phyloP scores from a whole-genome alignment of 106 monocot species.

The Dioscorea dumetorum region DNA sequence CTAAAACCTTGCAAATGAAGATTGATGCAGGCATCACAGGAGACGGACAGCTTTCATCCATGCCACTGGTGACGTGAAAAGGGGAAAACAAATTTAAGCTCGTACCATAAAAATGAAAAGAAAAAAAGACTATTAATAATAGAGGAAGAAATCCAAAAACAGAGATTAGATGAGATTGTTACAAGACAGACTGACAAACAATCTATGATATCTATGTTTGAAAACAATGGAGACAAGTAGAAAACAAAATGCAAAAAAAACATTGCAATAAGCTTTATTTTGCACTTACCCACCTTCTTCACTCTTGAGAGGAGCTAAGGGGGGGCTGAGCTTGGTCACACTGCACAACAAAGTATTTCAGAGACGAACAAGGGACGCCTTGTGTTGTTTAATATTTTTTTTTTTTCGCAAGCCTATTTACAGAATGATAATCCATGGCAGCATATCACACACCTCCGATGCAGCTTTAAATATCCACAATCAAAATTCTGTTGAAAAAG shows the following conservation, averaged over 20 bases:
- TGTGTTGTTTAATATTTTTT: too few species aligned
- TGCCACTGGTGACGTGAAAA: constrained; percentile 2
- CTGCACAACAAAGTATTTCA: constrained; percentile 1
- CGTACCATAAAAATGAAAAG: background rate
- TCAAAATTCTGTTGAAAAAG: too few species aligned
- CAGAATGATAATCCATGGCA: too few species aligned
- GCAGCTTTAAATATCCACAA: too few species aligned
- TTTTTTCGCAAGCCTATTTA: too few species aligned
- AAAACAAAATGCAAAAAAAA: constrained; percentile 1
- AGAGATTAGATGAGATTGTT: background rate
- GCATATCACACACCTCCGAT: too few species aligned
- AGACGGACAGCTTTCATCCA: too few species aligned
- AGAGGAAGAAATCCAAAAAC: background rate
- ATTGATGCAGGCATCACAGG: too few species aligned
- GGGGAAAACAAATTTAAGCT: background rate
- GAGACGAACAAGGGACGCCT: background rate
- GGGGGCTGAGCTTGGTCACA: background rate
- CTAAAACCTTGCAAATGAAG: too few species aligned
- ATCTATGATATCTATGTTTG: background rate
- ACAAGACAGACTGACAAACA: too few species aligned
- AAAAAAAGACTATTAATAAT: background rate
- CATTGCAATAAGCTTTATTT: constrained; percentile 22
- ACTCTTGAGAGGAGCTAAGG: background rate
- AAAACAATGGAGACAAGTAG: background rate
- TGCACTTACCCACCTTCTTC: background rate